phyloP scores from a whole-genome alignment of 108 stramenopile species.

The Schizochytrium sp. region DNA sequence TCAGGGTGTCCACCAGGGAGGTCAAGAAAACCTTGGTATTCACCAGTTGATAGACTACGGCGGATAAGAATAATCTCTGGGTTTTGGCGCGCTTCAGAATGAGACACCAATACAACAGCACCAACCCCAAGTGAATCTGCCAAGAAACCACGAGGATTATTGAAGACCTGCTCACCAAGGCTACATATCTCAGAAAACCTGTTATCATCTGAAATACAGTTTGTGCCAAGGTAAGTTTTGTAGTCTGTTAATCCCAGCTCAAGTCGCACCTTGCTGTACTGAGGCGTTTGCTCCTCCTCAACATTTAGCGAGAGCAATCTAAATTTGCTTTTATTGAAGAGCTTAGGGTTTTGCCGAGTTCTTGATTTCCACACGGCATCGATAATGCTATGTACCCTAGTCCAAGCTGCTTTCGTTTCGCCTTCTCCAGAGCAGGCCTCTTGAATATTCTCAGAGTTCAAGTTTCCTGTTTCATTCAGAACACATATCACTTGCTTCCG shows the following conservation, averaged over 20 bases:
- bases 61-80: background rate
- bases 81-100: background rate
- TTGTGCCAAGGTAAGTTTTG: slow-evolving; percentile 51
- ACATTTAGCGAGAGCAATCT: background rate
- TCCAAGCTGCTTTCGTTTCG: no score
- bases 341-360: background rate
- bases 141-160: slow-evolving; percentile 4
- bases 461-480: no score
- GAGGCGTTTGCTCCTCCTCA: background rate
- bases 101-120: background rate
- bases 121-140: slow-evolving; percentile 23
- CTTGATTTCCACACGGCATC: no score
- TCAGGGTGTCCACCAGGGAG: slow-evolving; percentile 51
- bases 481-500: no score
- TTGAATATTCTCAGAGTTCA: no score
- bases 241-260: background rate
- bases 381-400: no score
- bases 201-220: background rate
- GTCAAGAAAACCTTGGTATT: slow-evolving; percentile 50
- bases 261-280: background rate
- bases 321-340: slow-evolving; percentile 21
- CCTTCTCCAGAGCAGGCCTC: no score
- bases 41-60: background rate
- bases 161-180: background rate
- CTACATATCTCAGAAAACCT: background rate